Evolutionary conservation across 768 basidiomycete species (phyloP), one percentile per base, ranked within the genome.

Genomic region (Gautieria morchelliformis): DNA sequence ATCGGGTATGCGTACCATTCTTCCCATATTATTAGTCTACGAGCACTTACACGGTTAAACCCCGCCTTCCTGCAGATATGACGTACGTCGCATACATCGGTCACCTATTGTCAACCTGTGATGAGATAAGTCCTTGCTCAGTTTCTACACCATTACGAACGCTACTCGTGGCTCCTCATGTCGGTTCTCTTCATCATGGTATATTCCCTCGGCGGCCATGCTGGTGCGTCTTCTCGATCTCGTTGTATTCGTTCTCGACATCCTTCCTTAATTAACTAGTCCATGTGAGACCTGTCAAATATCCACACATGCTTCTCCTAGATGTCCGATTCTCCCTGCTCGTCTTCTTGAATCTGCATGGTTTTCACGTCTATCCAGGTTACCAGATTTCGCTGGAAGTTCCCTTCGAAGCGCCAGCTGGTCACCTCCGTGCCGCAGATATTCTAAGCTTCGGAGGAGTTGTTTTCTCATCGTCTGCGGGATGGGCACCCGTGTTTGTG

Each of bases 361-460:
- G 15, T 46, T 27, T 46, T 24, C 27, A 6, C 41, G 9, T 27
- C 19, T 5, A 11, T 19, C 15, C 1, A 55, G 53, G 53, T 14
- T 55, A 55, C 22, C 42, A 55, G 30, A 22, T 35, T 27, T 42
- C 41, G 22, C 32, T 74, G 0, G 77, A 79, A 60, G 74, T 73
- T 39, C 52, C 71, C 0, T 40, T 67, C 0, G 76, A 80, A 62
- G 76, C 75, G 35, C 69, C 69, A 0, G 80, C 80, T 19, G 65
- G 70, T 40, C 67, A 69, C 9, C 70, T 78, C 14, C 53, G 53
- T 46, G 71, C 70, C 0, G 77, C 76, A 0, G 76, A 79, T 56
- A 66, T 81, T n/a, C 67, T 82, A 11, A 71, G 73, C 57, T 82
- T 78, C 53, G 77, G 79, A 27, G 75, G 74, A 2, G 76, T 80